These are phyloP conservation scores for Penicillium robsamsonii DNA, from an alignment of 495 filamentous ascomycete species.

Conservation along the genomic window DNA sequence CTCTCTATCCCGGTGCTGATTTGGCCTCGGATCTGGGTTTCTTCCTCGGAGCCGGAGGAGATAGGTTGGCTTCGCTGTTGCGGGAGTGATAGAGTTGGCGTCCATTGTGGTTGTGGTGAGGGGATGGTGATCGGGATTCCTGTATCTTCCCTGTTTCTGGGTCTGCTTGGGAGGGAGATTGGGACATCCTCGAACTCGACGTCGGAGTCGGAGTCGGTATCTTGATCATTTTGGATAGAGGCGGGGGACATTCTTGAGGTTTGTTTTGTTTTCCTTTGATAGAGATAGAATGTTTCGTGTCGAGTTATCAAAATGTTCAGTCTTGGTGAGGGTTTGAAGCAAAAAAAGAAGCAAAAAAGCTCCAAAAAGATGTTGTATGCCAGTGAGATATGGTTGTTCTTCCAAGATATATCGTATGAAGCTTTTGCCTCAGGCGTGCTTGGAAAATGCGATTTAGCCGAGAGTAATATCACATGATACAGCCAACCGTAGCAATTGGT, in stretches of 20 bases:
- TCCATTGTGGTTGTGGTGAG: slow-evolving; percentile 10
- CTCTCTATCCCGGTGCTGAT: slow-evolving; percentile 21
- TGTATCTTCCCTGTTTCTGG: neutral
- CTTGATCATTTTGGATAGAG: neutral
- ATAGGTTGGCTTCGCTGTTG: slow-evolving; percentile 55
- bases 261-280: neutral
- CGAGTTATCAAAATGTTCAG: neutral
- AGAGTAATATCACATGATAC: neutral
- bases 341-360: neutral
- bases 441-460: neutral
- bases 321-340: neutral
- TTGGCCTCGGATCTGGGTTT: slow-evolving; percentile 47
- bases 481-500: neutral
- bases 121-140: neutral
- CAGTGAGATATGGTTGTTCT: neutral
- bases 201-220: slow-evolving; percentile 18
- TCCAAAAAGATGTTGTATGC: neutral
- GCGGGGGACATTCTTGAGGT: slow-evolving; percentile 10
- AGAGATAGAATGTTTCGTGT: neutral
- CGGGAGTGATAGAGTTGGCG: slow-evolving; percentile 18
- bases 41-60: slow-evolving; percentile 68
- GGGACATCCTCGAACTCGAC: slow-evolving; percentile 30
- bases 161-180: neutral
- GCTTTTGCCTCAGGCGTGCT: neutral
- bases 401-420: neutral